phyloP scores from a whole-genome alignment of 495 filamentous ascomycete genomes.

The Alectoria sarmentosa region DNA sequence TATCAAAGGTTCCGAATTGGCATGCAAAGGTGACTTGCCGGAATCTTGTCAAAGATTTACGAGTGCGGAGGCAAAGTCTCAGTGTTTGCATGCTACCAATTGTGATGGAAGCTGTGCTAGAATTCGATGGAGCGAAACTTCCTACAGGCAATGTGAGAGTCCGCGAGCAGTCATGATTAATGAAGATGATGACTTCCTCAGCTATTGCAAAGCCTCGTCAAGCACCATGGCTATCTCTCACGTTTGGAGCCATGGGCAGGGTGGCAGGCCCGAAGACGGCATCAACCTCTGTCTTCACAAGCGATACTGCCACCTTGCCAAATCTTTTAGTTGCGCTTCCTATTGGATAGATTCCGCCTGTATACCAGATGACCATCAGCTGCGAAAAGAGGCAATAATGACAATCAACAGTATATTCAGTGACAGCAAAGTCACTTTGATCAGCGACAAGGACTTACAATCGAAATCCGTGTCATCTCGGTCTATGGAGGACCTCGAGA shows the following conservation, averaged over 20 bases:
- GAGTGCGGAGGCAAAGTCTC: slow-evolving; percentile 7
- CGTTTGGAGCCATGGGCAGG: slow-evolving; percentile 31
- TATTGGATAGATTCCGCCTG: slow-evolving; percentile 31
- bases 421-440: slow-evolving; percentile 23
- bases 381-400: slow-evolving; percentile 25
- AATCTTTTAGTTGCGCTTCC: slow-evolving; percentile 21
- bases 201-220: slow-evolving; percentile 19
- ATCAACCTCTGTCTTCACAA: slow-evolving; percentile 27
- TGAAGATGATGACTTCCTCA: neutral
- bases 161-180: slow-evolving; percentile 8
- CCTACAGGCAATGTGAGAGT: slow-evolving; percentile 11
- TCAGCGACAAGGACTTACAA: slow-evolving; percentile 26
- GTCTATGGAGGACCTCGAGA: slow-evolving; percentile 15
- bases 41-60: slow-evolving; percentile 17
- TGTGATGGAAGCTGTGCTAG: slow-evolving; percentile 11
- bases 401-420: slow-evolving; percentile 27
- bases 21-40: slow-evolving; percentile 7
- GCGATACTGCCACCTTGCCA: slow-evolving; percentile 23
- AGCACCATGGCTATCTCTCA: slow-evolving; percentile 27
- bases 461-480: slow-evolving; percentile 15
- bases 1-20: slow-evolving; percentile 10
- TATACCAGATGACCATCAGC: slow-evolving; percentile 22
- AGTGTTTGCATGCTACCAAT: slow-evolving; percentile 11
- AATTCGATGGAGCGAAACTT: slow-evolving; percentile 12
- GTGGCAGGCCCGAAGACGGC: slow-evolving; percentile 25